Evolutionary conservation across 257 asterid species (phyloP), one percentile per base, ranked within the genome.

Genomic region (Przewalskia tangutica): DNA sequence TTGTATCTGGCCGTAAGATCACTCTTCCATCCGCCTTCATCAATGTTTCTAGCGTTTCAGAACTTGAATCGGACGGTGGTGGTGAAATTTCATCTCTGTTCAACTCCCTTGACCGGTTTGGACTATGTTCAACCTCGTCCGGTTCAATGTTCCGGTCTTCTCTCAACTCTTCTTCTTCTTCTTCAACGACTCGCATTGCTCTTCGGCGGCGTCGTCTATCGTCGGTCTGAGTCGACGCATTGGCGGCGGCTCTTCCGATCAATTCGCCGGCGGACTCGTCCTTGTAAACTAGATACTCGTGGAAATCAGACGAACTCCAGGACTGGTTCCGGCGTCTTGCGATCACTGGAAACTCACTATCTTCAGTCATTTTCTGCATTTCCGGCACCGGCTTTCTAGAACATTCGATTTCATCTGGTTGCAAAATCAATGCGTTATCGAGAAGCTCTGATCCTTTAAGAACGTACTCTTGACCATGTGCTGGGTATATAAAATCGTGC

Each of bases 381-480:
- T 82, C 90, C 70, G 85, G 84, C 78, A 77, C 85, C n/a, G 86
- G 40, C 44, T 64, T 80, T 75, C 60, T 80, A 36, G 60, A 13
- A 34, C 81, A 83, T 50, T 79, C 66, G 4, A 78, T 75, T 71
- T 87, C 88, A n/a, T 86, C 83, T 18, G 84, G 51, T 40, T 70
- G 77, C n/a, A 85, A 20, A 64, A 27, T 20, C 1, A 83, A 77
- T 16, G 82, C 82, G 46, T 32, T 88, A 4, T 88, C 92, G 7
- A 81, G 83, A 77, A 91, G 79, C 90, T 88, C 91, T 42, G 98
- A 94, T 84, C 99, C 99, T 84, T 95, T 95, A 77, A 95, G 97
- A 53, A 95, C 89, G 81, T 90, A 95, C 84, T 95, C 99, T 7
- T 83, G 85, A 44, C 93, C 98, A 71, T 90, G 95, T 20, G 97